Conservation (phyloP, 169 alveolate species). For the Plasmodium gonderi region DNA sequence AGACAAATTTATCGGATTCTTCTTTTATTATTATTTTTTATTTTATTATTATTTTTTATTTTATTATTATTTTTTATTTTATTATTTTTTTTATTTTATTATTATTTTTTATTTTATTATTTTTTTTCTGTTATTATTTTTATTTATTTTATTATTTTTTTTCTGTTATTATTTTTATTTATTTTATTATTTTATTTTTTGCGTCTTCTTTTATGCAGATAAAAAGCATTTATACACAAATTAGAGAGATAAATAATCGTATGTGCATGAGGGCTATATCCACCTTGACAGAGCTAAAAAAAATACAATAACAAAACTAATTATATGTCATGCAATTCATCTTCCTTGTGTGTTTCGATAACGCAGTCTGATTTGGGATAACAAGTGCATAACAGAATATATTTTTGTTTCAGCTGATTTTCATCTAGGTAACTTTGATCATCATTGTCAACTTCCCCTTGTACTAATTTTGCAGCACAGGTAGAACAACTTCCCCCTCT, state of each 20-base stretch:
- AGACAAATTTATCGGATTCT: background rate
- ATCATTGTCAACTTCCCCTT: conserved; percentile 85
- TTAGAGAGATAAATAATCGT: background rate
- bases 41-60: too few relatives aligned
- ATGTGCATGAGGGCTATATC: background rate
- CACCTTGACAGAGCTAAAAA: too few relatives aligned
- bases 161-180: too few relatives aligned
- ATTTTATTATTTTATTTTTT: too few relatives aligned
- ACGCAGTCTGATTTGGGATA: conserved; percentile 89
- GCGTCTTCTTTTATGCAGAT: too few relatives aligned
- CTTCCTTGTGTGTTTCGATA: conserved; percentile 89
- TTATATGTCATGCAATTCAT: conserved; percentile 78
- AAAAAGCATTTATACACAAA: too few relatives aligned
- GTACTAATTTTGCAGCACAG: conserved; percentile 87
- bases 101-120: too few relatives aligned
- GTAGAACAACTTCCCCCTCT: conserved; percentile 92
- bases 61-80: too few relatives aligned
- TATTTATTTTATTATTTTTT: too few relatives aligned
- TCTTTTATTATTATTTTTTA: too few relatives aligned
- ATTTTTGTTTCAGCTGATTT: conserved; percentile 84
- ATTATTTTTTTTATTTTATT: too few relatives aligned
- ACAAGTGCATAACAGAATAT: conserved; percentile 85
- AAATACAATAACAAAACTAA: background rate
- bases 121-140: too few relatives aligned
- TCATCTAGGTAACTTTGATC: conserved; percentile 88